Percentiles rank a stretch among this genome's conserved stretches.
These are phyloP conservation scores for Solanum lycopersicoides DNA, from an alignment of 257 asterid species.

Conservation along the genomic window DNA sequence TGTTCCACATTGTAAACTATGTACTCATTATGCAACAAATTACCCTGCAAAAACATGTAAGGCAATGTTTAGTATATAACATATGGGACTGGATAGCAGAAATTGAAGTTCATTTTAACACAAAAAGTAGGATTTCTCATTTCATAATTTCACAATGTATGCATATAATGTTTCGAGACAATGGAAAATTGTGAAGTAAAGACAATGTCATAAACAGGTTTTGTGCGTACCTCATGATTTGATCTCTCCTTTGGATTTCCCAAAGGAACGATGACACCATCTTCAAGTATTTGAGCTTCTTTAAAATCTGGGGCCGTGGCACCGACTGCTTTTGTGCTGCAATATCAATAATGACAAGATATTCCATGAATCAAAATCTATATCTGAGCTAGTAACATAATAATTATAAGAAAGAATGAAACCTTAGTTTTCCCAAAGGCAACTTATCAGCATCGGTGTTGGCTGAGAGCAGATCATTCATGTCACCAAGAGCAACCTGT, in stretches of 20 bases:
- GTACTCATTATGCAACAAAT: constrained; percentile 14
- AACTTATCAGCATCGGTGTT: not conserved
- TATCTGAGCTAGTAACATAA: too few relatives aligned
- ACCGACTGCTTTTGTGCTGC: constrained; percentile 92
- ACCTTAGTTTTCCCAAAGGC: constrained; percentile 75
- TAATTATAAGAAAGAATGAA: too few relatives aligned
- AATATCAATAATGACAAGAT: not conserved
- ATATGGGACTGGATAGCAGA: not conserved
- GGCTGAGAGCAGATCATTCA: not conserved
- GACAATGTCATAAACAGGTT: not conserved
- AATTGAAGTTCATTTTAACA: not conserved
- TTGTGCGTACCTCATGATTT: constrained; percentile 26
- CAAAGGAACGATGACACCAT: constrained; percentile 66
- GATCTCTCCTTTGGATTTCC: constrained; percentile 61
- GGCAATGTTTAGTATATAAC: not conserved
- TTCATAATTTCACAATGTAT: not conserved
- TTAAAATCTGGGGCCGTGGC: constrained; percentile 56
- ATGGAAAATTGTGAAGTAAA: not conserved
- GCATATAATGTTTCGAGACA: not conserved
- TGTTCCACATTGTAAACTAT: constrained; percentile 61
- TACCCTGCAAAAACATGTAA: constrained; percentile 33
- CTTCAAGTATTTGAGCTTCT: constrained; percentile 51
- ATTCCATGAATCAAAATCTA: not conserved
- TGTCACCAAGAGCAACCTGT: not conserved
- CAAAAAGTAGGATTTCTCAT: not conserved